phyloP scores from a whole-genome alignment of 495 filamentous ascomycete species.

The Clavariopsis aquatica region DNA sequence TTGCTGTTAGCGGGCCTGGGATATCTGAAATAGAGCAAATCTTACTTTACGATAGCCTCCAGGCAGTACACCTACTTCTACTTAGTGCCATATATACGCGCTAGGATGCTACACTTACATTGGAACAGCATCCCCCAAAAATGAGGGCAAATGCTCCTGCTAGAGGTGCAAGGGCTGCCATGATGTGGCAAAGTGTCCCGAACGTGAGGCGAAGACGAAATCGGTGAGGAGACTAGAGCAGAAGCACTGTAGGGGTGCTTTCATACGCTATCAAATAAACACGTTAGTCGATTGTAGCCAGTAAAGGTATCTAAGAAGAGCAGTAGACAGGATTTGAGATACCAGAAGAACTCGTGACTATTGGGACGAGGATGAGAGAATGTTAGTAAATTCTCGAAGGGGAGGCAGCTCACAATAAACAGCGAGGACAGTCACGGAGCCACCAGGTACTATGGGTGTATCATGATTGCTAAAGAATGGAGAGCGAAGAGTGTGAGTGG shows the following conservation, averaged over 20 bases:
- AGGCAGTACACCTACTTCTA: constrained; percentile 78
- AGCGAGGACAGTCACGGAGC: background rate
- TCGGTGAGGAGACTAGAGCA: no score
- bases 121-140: constrained; percentile 96
- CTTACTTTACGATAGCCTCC: constrained; percentile 92
- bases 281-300: no score
- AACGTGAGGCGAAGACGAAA: no score
- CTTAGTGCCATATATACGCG: constrained; percentile 2
- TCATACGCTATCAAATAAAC: no score
- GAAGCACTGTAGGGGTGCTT: no score
- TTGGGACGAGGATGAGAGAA: background rate
- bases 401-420: background rate
- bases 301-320: no score
- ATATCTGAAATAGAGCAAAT: constrained; percentile 25
- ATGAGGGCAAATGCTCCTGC: constrained; percentile 78
- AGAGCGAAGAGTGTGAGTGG: background rate
- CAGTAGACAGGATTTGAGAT: no score
- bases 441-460: background rate
- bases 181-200: constrained; percentile 1
- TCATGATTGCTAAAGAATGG: constrained; percentile 4
- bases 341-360: no score
- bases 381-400: background rate
- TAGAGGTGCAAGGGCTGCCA: constrained; percentile 35
- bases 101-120: constrained; percentile 57
- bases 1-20: constrained; percentile 24